Evolutionary conservation across 2,329 filamentous ascomycete genomes (phyloP).

Genomic region (Bimuria novae-zelandiae): DNA sequence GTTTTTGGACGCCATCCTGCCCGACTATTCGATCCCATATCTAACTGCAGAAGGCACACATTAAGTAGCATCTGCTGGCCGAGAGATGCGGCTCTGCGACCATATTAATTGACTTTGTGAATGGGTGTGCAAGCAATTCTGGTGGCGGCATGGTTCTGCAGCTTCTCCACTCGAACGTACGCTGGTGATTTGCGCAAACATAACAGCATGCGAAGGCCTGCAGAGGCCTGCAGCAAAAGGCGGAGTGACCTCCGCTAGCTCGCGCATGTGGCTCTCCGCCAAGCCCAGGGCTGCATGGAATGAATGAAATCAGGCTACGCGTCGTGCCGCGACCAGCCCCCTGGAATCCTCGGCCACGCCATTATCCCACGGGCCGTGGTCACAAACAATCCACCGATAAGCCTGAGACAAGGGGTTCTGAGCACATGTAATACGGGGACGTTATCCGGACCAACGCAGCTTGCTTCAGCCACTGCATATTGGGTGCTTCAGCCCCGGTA

Average conservation of each 20-base stretch:
- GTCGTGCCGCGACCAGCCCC: slow-evolving; percentile 8
- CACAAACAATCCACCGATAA: slow-evolving; percentile 5
- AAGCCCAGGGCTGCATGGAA: slow-evolving; percentile 2
- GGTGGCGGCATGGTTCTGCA: neutral
- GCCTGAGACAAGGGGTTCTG: neutral
- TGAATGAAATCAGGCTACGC: slow-evolving; percentile 7
- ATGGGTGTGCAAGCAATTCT: slow-evolving; percentile 1
- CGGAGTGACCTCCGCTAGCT: slow-evolving; percentile 6
- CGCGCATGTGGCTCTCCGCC: slow-evolving; percentile 2
- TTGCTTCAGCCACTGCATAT: neutral
- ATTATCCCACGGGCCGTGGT: neutral
- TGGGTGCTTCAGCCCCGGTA: neutral
- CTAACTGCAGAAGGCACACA: neutral
- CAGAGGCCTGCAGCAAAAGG: neutral
- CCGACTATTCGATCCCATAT: neutral
- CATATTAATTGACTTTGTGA: slow-evolving; percentile 3
- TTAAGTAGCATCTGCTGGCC: neutral
- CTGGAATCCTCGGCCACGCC: slow-evolving; percentile 1
- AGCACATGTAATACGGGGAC: neutral
- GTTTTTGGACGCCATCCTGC: neutral
- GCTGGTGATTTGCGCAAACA: neutral
- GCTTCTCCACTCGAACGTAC: slow-evolving; percentile 3
- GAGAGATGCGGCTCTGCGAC: slow-evolving; percentile 14
- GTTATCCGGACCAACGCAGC: no score
- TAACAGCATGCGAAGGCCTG: slow-evolving; percentile 4